A percentile compares a stretch with the other conserved stretches of the same genome.
phyloP scores from a whole-genome alignment of 805 yeast genomes.

The Torulaspora franciscae region DNA sequence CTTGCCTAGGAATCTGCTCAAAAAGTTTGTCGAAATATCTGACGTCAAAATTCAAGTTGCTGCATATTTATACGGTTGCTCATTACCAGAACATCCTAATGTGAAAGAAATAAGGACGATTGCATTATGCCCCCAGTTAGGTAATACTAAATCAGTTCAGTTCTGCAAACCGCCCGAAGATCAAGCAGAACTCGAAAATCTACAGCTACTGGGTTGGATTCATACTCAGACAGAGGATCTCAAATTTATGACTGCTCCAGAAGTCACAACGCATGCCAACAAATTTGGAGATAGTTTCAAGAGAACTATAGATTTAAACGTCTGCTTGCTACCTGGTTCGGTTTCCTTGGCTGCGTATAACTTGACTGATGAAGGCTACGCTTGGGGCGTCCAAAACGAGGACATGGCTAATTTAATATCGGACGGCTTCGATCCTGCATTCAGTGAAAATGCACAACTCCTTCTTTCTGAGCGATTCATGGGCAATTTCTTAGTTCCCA shows the following conservation, averaged over 20 bases:
- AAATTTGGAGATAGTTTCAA: slow-evolving; percentile 36
- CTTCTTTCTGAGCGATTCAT: slow-evolving; percentile 66
- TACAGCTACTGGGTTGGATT: slow-evolving; percentile 90
- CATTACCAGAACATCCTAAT: slow-evolving; percentile 64
- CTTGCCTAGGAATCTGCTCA: slow-evolving; percentile 75
- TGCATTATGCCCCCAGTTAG: slow-evolving; percentile 84
- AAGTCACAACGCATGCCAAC: slow-evolving; percentile 54
- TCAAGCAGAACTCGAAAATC: slow-evolving; percentile 42
- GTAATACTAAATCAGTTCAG: slow-evolving; percentile 60
- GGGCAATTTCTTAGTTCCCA: slow-evolving; percentile 86
- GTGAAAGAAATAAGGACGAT: slow-evolving; percentile 75
- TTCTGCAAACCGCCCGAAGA: slow-evolving; percentile 43
- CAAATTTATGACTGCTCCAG: slow-evolving; percentile 60
- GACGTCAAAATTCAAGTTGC: slow-evolving; percentile 81
- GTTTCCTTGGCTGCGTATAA: slow-evolving; percentile 66
- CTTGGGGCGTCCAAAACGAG: slow-evolving; percentile 69
- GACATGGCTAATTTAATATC: slow-evolving; percentile 55
- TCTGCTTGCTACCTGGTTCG: slow-evolving; percentile 78
- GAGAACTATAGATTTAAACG: slow-evolving; percentile 53
- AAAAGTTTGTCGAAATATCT: slow-evolving; percentile 70
- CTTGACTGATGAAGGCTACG: slow-evolving; percentile 57
- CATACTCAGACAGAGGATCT: slow-evolving; percentile 75
- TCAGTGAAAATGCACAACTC: slow-evolving; percentile 60
- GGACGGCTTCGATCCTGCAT: slow-evolving; percentile 58
- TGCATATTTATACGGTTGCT: slow-evolving; percentile 72